These are phyloP conservation scores for Cercospora sojina DNA, from an alignment of 2,329 filamentous ascomycete species.

Conservation along the genomic window DNA sequence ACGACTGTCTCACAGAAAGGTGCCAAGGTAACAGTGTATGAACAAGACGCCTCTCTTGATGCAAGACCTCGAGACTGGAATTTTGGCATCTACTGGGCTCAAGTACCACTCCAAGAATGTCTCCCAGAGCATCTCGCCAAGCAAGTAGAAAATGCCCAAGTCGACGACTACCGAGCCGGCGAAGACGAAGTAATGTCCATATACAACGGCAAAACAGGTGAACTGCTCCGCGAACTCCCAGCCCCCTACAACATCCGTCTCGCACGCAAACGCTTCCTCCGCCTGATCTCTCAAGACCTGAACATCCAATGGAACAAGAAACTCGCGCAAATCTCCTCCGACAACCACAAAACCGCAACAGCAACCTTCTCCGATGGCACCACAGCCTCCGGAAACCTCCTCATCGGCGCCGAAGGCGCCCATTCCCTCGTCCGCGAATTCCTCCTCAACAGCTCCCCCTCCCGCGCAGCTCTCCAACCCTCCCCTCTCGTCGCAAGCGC, in stretches of 20 bases:
- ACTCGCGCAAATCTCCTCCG: constrained; percentile 13
- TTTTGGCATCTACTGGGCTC: constrained; percentile 26
- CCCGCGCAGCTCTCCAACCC: constrained; percentile 10
- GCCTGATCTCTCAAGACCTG: constrained; percentile 18
- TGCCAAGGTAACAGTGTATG: constrained; percentile 21
- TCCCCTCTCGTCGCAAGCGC: constrained; percentile 22
- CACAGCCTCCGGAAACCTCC: constrained; percentile 27
- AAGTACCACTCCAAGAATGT: constrained; percentile 23
- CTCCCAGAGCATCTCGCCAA: constrained; percentile 20
- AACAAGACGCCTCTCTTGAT: constrained; percentile 22
- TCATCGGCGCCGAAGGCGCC: constrained; percentile 37
- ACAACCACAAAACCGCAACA: constrained; percentile 14
- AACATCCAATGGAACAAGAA: constrained; percentile 22
- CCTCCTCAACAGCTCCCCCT: constrained; percentile 17
- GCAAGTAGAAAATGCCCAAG: constrained; percentile 22
- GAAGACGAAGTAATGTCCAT: constrained; percentile 25
- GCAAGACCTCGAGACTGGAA: constrained; percentile 24
- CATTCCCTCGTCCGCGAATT: constrained; percentile 32
- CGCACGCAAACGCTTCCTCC: constrained; percentile 22
- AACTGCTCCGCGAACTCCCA: constrained; percentile 19
- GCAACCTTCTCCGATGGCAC: constrained; percentile 33
- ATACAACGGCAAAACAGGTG: constrained; percentile 21
- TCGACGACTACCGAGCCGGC: constrained; percentile 21
- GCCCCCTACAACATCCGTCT: constrained; percentile 24
- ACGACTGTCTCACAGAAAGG: constrained; percentile 14